Conservation (phyloP, 2,329 filamentous ascomycete species). For the Aspergillus latus region DNA sequence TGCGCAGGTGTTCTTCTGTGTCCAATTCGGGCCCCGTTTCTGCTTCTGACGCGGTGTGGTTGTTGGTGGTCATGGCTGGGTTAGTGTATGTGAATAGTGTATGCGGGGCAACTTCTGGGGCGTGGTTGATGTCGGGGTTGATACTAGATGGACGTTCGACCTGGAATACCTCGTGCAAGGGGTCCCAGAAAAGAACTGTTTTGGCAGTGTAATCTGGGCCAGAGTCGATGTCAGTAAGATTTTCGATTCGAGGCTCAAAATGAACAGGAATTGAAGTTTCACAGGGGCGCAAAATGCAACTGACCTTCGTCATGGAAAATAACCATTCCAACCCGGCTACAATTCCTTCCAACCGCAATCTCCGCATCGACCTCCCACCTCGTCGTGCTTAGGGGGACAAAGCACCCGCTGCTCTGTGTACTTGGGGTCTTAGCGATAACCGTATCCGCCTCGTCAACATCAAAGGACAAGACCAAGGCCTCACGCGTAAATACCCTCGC, state of each 20-base stretch:
- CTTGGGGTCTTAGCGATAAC: no score
- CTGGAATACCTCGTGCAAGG: slow-evolving; percentile 41
- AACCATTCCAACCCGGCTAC: slow-evolving; percentile 30
- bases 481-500: neutral
- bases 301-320: slow-evolving; percentile 28
- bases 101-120: slow-evolving; percentile 42
- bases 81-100: slow-evolving; percentile 45
- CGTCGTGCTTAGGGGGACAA: slow-evolving; percentile 16
- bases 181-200: slow-evolving; percentile 44
- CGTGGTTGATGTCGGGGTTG: slow-evolving; percentile 38
- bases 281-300: no score
- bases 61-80: no score
- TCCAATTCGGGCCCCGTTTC: slow-evolving; percentile 13
- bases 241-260: neutral
- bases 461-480: neutral
- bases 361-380: slow-evolving; percentile 30
- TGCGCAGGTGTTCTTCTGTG: slow-evolving; percentile 37
- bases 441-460: neutral
- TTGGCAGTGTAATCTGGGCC: neutral
- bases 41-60: slow-evolving; percentile 1
- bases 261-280: no score
- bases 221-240: slow-evolving; percentile 23
- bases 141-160: slow-evolving; percentile 35
- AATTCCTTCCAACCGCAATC: slow-evolving; percentile 27
- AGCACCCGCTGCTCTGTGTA: neutral